A percentile compares a stretch with the other conserved stretches of the same genome.
Evolutionary conservation across 495 filamentous ascomycete genomes (phyloP).

Genomic region (Hyaloscypha variabilis): DNA sequence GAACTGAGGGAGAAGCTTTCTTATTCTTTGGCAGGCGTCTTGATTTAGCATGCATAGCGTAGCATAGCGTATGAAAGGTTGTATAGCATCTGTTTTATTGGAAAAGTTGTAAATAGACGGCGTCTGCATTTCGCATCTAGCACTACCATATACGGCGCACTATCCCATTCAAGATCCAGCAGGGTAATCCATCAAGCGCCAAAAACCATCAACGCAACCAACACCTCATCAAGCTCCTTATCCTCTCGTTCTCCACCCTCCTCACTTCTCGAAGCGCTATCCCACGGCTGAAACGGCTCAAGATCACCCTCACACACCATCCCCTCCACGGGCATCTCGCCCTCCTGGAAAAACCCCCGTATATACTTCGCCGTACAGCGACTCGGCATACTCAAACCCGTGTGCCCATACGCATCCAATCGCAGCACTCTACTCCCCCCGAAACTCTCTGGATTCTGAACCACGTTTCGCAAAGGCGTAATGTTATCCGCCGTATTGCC

Average conservation of each 20-base stretch:
- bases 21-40: not conserved
- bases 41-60: not conserved
- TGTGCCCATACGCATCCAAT: conserved; percentile 54
- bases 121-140: not conserved
- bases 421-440: conserved; percentile 53
- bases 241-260: not conserved
- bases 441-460: conserved; percentile 52
- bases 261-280: not conserved
- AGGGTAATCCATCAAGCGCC: not conserved
- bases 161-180: no score
- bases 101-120: not conserved
- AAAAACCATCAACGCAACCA: conserved; percentile 7
- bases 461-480: conserved; percentile 52
- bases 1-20: not conserved
- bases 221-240: conserved; percentile 9
- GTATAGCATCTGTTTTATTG: not conserved
- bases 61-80: not conserved
- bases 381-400: conserved; percentile 22
- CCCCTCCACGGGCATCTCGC: conserved; percentile 22
- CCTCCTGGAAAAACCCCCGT: conserved; percentile 29
- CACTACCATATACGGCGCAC: no score
- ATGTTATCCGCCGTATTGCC: conserved; percentile 61
- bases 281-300: conserved; percentile 16
- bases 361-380: conserved; percentile 25
- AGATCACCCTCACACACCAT: conserved; percentile 26